A percentile compares a stretch with the other conserved stretches of the same genome.
Evolutionary conservation across 73 alveolate species (phyloP).

Genomic region (Paramecium octaurelia): DNA sequence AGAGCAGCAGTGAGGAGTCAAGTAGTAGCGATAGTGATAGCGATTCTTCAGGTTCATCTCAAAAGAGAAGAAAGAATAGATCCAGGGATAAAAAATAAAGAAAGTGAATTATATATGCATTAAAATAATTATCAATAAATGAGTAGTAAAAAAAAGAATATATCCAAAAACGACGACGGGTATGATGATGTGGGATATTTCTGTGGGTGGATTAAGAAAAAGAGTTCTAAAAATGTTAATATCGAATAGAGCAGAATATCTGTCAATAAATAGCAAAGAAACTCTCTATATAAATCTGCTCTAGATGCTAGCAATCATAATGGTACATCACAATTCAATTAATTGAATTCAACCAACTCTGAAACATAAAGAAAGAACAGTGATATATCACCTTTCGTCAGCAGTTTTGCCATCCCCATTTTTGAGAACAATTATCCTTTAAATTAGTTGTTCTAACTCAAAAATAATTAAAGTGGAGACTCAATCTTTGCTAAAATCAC

Average conservation of each 20-base stretch:
- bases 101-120: not conserved
- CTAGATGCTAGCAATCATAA: not conserved
- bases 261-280: not conserved
- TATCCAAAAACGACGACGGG: not conserved
- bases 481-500: not conserved
- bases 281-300: not conserved
- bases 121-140: not conserved
- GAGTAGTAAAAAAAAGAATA: not conserved
- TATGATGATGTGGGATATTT: not conserved
- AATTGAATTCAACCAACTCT: not conserved
- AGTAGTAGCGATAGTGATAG: constrained; percentile 42
- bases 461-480: not conserved
- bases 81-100: not conserved
- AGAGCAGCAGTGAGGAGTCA: constrained; percentile 29
- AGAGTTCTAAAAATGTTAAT: not conserved
- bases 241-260: not conserved
- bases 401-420: not conserved
- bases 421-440: not conserved
- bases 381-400: not conserved
- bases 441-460: not conserved
- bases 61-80: not conserved
- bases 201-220: not conserved
- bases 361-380: not conserved
- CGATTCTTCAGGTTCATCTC: not conserved
- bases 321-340: not conserved